Conservation (phyloP, 1,284 basidiomycete species). For the Xerocomus minutiporus region DNA sequence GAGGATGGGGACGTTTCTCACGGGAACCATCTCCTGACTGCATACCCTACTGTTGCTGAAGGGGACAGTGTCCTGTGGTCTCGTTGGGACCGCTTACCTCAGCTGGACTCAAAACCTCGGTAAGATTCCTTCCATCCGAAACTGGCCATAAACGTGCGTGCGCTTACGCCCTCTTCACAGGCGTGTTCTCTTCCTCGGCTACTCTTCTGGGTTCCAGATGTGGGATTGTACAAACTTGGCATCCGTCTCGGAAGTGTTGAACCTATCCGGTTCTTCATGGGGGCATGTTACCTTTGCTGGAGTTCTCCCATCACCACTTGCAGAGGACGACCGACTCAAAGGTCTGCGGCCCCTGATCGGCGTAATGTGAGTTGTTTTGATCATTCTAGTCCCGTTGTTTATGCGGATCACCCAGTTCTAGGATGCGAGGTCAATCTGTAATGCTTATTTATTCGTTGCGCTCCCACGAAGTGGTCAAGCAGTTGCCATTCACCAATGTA, state of each 20-base stretch:
- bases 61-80: slow-evolving; percentile 29
- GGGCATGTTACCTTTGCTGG: slow-evolving; percentile 42
- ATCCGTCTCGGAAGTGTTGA: slow-evolving; percentile 40
- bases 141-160: slow-evolving; percentile 6
- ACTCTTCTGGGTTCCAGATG: slow-evolving; percentile 56
- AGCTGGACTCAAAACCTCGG: slow-evolving; percentile 17
- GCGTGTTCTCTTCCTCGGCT: slow-evolving; percentile 57
- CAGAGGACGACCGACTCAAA: slow-evolving; percentile 30
- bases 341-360: slow-evolving; percentile 49
- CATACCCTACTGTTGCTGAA: slow-evolving; percentile 29
- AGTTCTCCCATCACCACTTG: slow-evolving; percentile 39
- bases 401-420: slow-evolving; percentile 18
- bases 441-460: slow-evolving; percentile 59
- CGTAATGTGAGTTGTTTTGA: slow-evolving; percentile 46
- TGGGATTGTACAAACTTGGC: slow-evolving; percentile 65
- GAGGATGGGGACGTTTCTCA: slow-evolving; percentile 26
- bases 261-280: slow-evolving; percentile 27
- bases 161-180: slow-evolving; percentile 26
- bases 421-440: slow-evolving; percentile 28
- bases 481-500: slow-evolving; percentile 41
- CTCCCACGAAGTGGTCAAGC: slow-evolving; percentile 52
- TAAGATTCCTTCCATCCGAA: slow-evolving; percentile 9
- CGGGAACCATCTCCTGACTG: slow-evolving; percentile 15
- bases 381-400: not conserved
- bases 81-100: slow-evolving; percentile 25